Conservation (phyloP, 305 asterid species). For the Striga hermonthica region DNA sequence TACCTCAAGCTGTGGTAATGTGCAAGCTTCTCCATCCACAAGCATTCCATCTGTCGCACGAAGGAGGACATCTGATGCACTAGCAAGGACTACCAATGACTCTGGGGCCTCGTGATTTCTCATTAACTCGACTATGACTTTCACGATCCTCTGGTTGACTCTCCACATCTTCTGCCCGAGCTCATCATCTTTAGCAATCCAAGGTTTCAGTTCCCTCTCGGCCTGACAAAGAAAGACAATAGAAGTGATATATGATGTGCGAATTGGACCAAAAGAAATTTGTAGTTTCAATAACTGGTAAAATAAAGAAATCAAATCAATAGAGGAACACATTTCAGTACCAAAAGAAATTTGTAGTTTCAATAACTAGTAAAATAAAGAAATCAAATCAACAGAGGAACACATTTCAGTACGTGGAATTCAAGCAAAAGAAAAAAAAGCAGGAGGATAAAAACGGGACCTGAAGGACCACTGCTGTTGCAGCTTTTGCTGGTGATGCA, state of each 20-base stretch:
- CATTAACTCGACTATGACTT: slow-evolving; percentile 89
- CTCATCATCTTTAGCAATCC: slow-evolving; percentile 95
- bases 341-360: too few relatives aligned
- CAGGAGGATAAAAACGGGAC: too few relatives aligned
- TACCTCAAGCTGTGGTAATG: slow-evolving; percentile 97
- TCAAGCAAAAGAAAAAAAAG: slow-evolving; percentile 26
- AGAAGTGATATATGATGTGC: too few relatives aligned
- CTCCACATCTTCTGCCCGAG: slow-evolving; percentile 93
- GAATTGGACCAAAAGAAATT: too few relatives aligned
- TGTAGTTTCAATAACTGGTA: too few relatives aligned
- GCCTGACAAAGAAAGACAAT: slow-evolving; percentile 65
- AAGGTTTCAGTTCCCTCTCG: slow-evolving; percentile 89
- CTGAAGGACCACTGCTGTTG: slow-evolving; percentile 96
- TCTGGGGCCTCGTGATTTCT: slow-evolving; percentile 87
- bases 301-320: too few relatives aligned
- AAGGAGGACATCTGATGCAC: slow-evolving; percentile 89
- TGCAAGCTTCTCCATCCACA: slow-evolving; percentile 99
- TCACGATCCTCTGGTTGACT: slow-evolving; percentile 85
- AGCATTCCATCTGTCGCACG: slow-evolving; percentile 99
- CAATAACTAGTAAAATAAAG: too few relatives aligned
- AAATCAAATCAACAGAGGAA: not conserved
- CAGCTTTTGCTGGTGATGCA: slow-evolving; percentile 94
- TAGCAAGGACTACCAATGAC: slow-evolving; percentile 75
- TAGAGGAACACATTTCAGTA: slow-evolving; percentile 3
- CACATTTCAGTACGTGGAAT: slow-evolving; percentile 9